Conservation (phyloP, 2,329 filamentous ascomycete species). For the Helminthosporium solani region DNA sequence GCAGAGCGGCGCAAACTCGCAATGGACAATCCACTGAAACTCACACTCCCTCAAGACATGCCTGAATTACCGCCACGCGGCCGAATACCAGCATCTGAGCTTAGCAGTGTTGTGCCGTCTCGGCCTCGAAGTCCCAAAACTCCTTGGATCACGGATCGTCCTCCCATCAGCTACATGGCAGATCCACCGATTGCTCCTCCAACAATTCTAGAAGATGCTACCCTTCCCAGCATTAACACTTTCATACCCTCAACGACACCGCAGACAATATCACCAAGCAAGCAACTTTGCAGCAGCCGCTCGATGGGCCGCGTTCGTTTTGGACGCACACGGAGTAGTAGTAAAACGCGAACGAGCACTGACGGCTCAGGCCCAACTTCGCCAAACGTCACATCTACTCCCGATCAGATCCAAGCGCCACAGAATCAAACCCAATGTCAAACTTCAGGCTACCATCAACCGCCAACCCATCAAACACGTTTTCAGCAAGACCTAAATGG, state of each 20-base stretch:
- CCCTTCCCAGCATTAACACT: conserved; percentile 11
- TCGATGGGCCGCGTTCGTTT: conserved; percentile 12
- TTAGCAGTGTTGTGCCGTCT: conserved; percentile 21
- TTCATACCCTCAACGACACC: conserved; percentile 10
- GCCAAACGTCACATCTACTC: conserved; percentile 9
- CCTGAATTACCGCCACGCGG: conserved; percentile 22
- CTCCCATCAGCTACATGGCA: conserved; percentile 14
- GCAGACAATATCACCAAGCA: conserved; percentile 9
- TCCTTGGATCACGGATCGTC: conserved; percentile 18
- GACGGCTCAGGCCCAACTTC: conserved; percentile 13
- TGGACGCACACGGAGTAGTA: conserved; percentile 14
- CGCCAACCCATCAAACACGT: conserved; percentile 9
- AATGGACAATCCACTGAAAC: conserved; percentile 18
- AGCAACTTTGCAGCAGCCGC: conserved; percentile 14
- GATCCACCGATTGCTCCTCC: conserved; percentile 11
- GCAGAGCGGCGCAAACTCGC: conserved; percentile 32
- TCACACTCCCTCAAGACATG: conserved; percentile 25
- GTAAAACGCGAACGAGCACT: conserved; percentile 12
- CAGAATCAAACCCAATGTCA: neutral
- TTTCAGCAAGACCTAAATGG: conserved; percentile 17
- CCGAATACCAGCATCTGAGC: conserved; percentile 9
- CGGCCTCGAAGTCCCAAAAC: conserved; percentile 31
- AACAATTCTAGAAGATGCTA: conserved; percentile 15
- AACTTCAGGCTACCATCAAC: conserved; percentile 8
- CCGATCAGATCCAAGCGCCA: conserved; percentile 1